Conservation (phyloP, 2,329 filamentous ascomycete genomes). For the Fusarium napiforme region DNA sequence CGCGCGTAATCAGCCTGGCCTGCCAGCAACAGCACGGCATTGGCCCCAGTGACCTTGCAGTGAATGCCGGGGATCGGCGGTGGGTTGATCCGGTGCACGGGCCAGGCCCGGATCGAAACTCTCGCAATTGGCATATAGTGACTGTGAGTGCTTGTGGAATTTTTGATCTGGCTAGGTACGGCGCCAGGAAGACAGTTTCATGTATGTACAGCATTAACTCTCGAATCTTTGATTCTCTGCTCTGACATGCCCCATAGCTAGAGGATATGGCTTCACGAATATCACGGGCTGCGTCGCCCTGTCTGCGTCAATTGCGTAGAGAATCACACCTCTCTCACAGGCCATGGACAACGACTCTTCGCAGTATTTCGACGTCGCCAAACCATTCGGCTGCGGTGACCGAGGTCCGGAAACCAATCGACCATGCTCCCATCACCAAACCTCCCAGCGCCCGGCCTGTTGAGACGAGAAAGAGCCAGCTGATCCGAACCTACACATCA, state of each 20-base stretch:
- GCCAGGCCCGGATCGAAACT: neutral
- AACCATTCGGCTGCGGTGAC: slow-evolving; percentile 41
- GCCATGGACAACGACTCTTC: slow-evolving; percentile 37
- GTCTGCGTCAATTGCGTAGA: slow-evolving; percentile 42
- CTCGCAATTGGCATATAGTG: slow-evolving; percentile 16
- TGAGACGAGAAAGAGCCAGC: slow-evolving; percentile 89
- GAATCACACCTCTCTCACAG: slow-evolving; percentile 23
- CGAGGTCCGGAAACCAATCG: slow-evolving; percentile 52
- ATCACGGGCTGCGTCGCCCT: slow-evolving; percentile 34
- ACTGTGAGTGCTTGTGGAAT: slow-evolving; percentile 27
- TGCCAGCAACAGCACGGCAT: slow-evolving; percentile 27
- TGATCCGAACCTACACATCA: slow-evolving; percentile 86
- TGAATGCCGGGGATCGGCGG: slow-evolving; percentile 31
- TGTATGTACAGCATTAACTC: slow-evolving; percentile 17
- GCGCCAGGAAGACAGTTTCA: slow-evolving; percentile 15
- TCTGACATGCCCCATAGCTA: slow-evolving; percentile 1
- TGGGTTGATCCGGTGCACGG: slow-evolving; percentile 44
- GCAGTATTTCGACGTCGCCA: slow-evolving; percentile 45
- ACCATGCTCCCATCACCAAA: slow-evolving; percentile 74
- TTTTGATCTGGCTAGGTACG: slow-evolving; percentile 28
- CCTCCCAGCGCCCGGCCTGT: slow-evolving; percentile 88
- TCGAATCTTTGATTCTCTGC: neutral
- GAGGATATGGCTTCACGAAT: slow-evolving; percentile 40
- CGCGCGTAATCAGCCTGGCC: slow-evolving; percentile 47
- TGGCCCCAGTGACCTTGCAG: slow-evolving; percentile 22